phyloP scores from a whole-genome alignment of 1,284 basidiomycete genomes.

The Ceratobasidium papillatum region DNA sequence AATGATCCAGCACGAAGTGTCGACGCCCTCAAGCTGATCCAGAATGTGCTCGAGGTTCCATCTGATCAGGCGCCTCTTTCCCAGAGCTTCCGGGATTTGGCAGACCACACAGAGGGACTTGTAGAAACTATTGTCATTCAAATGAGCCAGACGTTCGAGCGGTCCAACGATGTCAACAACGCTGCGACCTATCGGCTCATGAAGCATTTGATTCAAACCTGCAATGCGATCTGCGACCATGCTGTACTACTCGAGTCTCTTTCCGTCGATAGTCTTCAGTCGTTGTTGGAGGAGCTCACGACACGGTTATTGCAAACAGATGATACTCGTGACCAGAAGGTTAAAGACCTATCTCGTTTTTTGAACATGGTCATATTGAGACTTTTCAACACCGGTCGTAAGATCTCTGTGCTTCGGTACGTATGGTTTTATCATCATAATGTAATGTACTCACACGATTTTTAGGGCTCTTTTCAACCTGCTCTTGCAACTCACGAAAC shows the following conservation, averaged over 20 bases:
- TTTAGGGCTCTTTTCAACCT: constrained; percentile 79
- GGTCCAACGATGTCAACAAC: constrained; percentile 72
- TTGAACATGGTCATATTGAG: constrained; percentile 98
- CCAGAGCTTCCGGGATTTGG: constrained; percentile 75
- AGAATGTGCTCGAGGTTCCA: constrained; percentile 78
- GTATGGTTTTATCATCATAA: constrained; percentile 48
- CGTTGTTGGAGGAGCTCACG: constrained; percentile 86
- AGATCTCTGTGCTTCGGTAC: constrained; percentile 92
- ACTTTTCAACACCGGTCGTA: constrained; percentile 88
- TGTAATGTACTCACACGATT: not conserved
- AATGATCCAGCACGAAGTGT: constrained; percentile 86
- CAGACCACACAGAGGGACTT: constrained; percentile 84
- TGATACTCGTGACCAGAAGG: constrained; percentile 74
- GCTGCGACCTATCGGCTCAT: constrained; percentile 88
- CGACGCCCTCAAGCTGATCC: constrained; percentile 92
- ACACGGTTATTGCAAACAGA: constrained; percentile 91
- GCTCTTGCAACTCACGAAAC: constrained; percentile 87
- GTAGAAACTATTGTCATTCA: constrained; percentile 88
- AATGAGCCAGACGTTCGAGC: constrained; percentile 88
- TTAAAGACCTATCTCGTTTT: constrained; percentile 91
- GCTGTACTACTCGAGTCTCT: constrained; percentile 80
- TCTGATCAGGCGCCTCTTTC: constrained; percentile 55
- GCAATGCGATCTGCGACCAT: constrained; percentile 92
- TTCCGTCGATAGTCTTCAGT: constrained; percentile 79
- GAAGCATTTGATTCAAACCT: constrained; percentile 94